Evolutionary conservation across 2,329 filamentous ascomycete species (phyloP).

Genomic region (Blastomyces emzantsi): DNA sequence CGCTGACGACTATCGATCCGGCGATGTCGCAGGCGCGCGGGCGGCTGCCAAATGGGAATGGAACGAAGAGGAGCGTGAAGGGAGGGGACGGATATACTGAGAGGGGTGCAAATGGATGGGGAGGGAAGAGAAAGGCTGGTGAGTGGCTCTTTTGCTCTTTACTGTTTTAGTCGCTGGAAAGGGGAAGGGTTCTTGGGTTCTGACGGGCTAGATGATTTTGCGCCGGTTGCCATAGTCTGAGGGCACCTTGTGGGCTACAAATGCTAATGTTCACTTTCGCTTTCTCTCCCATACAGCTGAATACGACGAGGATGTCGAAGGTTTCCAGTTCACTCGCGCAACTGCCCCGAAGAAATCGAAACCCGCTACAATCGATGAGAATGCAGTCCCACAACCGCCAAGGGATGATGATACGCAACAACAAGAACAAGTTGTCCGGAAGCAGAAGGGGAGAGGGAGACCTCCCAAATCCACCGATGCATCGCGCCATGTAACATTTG

Average conservation of each 20-base stretch:
- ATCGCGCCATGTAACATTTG: slow-evolving; percentile 16
- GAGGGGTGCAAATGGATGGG: slow-evolving; percentile 13
- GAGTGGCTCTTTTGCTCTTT: slow-evolving; percentile 20
- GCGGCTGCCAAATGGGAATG: slow-evolving; percentile 8
- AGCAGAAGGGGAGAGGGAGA: slow-evolving; percentile 28
- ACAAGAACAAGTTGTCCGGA: slow-evolving; percentile 23
- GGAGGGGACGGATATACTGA: slow-evolving; percentile 7
- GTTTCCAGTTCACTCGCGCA: slow-evolving; percentile 64
- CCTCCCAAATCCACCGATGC: slow-evolving; percentile 27
- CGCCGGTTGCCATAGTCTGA: background rate
- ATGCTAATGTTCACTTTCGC: slow-evolving; percentile 10
- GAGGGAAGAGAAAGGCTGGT: slow-evolving; percentile 39
- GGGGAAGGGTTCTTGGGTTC: background rate
- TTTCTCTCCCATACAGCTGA: slow-evolving; percentile 23
- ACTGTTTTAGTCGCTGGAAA: background rate
- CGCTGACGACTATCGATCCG: slow-evolving; percentile 8
- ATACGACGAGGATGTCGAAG: slow-evolving; percentile 68
- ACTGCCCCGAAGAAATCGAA: slow-evolving; percentile 56
- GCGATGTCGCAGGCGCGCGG: slow-evolving; percentile 15
- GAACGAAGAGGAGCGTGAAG: slow-evolving; percentile 3
- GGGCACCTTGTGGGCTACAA: background rate
- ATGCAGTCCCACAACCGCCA: slow-evolving; percentile 15
- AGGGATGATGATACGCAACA: slow-evolving; percentile 25
- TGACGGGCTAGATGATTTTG: background rate
- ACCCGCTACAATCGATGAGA: slow-evolving; percentile 31